Evolutionary conservation across 805 yeast genomes (phyloP).

Genomic region (Priceomyces castillae): DNA sequence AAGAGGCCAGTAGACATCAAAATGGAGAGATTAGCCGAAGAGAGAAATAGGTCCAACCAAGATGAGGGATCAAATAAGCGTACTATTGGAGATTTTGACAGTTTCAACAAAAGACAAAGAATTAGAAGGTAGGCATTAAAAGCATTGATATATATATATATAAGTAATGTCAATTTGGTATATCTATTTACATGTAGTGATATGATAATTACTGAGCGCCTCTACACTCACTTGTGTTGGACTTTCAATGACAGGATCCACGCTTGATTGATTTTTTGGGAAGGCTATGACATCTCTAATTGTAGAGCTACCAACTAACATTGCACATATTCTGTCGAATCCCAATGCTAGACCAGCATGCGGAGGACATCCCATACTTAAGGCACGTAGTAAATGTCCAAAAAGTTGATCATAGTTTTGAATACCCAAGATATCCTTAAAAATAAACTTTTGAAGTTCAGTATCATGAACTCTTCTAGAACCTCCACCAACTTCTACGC

Average conservation of each 20-base stretch:
- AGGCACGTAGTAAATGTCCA: slow-evolving; percentile 81
- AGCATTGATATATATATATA: slow-evolving; percentile 6
- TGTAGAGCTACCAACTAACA: slow-evolving; percentile 72
- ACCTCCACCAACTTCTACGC: slow-evolving; percentile 97
- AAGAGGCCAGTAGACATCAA: slow-evolving; percentile 43
- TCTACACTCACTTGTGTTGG: slow-evolving; percentile 63
- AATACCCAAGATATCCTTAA: slow-evolving; percentile 62
- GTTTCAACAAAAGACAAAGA: slow-evolving; percentile 3
- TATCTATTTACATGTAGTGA: slow-evolving; percentile 11
- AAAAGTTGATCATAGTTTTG: slow-evolving; percentile 59
- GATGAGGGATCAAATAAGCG: background rate
- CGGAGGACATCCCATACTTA: slow-evolving; percentile 94
- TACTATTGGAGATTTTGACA: background rate
- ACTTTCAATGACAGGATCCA: slow-evolving; percentile 82
- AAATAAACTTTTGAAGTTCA: slow-evolving; percentile 67
- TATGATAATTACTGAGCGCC: slow-evolving; percentile 54
- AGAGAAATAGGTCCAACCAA: background rate
- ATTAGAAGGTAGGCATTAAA: slow-evolving; percentile 1
- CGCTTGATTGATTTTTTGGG: slow-evolving; percentile 88
- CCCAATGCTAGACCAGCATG: slow-evolving; percentile 98
- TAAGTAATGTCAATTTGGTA: background rate
- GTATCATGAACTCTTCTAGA: slow-evolving; percentile 92
- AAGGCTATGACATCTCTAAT: slow-evolving; percentile 94
- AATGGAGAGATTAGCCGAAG: slow-evolving; percentile 15
- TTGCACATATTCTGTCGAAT: slow-evolving; percentile 88